phyloP scores from a whole-genome alignment of 352 stramenopile genomes.

The Pelagophyceae sp. region DNA sequence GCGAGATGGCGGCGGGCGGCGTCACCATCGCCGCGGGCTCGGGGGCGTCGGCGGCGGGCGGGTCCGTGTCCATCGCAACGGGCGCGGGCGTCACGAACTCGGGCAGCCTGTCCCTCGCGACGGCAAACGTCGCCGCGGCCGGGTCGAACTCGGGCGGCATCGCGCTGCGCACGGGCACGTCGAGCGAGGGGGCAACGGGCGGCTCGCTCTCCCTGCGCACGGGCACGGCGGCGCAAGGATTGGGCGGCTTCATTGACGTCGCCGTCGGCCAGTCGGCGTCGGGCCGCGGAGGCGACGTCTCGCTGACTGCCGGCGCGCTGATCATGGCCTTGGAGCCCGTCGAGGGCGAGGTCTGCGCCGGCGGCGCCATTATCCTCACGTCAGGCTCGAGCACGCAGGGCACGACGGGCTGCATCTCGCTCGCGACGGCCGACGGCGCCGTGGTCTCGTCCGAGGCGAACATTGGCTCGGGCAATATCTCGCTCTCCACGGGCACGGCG shows the following conservation, averaged over 20 bases:
- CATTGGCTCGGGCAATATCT: conserved; percentile 6
- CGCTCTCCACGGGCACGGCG: conserved; percentile 14
- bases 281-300: conserved; percentile 45
- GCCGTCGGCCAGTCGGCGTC: conserved; percentile 49
- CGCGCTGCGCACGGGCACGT: conserved; percentile 22
- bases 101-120: conserved; percentile 34
- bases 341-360: conserved; percentile 20
- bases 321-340: conserved; percentile 13
- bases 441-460: conserved; percentile 47
- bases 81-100: conserved; percentile 18
- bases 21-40: conserved; percentile 35
- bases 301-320: conserved; percentile 29
- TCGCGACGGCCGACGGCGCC: conserved; percentile 1
- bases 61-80: not conserved
- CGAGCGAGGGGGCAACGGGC: conserved; percentile 30
- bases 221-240: conserved; percentile 51
- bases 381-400: not conserved
- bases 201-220: conserved; percentile 41
- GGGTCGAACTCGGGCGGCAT: conserved; percentile 33
- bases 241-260: conserved; percentile 53
- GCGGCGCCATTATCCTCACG: conserved; percentile 33
- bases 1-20: conserved; percentile 32
- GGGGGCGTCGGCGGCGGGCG: conserved; percentile 22
- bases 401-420: conserved; percentile 5
- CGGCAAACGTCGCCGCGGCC: conserved; percentile 22